phyloP scores from a whole-genome alignment of 1,139 yeast species.

The Kurtzmaniella natalensis region DNA sequence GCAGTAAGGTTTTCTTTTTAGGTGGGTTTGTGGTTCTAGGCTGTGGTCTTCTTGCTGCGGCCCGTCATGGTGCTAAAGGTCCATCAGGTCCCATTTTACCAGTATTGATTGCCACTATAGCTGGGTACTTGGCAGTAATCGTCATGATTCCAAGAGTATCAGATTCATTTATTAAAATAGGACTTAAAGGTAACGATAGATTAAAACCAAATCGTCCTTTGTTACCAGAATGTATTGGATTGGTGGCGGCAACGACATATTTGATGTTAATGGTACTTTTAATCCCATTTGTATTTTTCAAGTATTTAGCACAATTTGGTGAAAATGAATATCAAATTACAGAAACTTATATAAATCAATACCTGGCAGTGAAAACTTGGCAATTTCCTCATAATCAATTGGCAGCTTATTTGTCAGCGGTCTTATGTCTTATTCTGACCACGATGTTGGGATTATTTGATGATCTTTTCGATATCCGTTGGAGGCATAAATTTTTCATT shows the following conservation, averaged over 20 bases:
- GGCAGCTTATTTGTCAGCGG: constrained; percentile 81
- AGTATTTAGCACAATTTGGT: constrained; percentile 59
- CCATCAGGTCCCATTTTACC: constrained; percentile 1
- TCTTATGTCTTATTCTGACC: constrained; percentile 79
- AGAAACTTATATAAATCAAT: constrained; percentile 33
- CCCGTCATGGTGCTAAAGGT: background rate
- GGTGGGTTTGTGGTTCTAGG: background rate
- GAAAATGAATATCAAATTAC: constrained; percentile 30
- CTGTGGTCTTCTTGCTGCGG: background rate
- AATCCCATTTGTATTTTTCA: constrained; percentile 86
- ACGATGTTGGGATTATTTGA: constrained; percentile 86
- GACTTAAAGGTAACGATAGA: constrained; percentile 79
- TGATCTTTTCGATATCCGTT: constrained; percentile 89
- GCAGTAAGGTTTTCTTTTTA: no score
- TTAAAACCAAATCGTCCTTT: constrained; percentile 68
- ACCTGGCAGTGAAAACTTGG: constrained; percentile 27
- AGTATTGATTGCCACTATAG: background rate
- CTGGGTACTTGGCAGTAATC: constrained; percentile 6
- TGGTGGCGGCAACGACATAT: constrained; percentile 78
- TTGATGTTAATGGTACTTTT: constrained; percentile 76
- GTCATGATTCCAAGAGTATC: constrained; percentile 63
- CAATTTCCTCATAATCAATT: constrained; percentile 81
- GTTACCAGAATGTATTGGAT: constrained; percentile 88
- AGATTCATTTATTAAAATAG: constrained; percentile 66
- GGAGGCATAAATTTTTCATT: constrained; percentile 94